Evolutionary conservation across 805 yeast genomes (phyloP).

Genomic region (Candida boidinii): DNA sequence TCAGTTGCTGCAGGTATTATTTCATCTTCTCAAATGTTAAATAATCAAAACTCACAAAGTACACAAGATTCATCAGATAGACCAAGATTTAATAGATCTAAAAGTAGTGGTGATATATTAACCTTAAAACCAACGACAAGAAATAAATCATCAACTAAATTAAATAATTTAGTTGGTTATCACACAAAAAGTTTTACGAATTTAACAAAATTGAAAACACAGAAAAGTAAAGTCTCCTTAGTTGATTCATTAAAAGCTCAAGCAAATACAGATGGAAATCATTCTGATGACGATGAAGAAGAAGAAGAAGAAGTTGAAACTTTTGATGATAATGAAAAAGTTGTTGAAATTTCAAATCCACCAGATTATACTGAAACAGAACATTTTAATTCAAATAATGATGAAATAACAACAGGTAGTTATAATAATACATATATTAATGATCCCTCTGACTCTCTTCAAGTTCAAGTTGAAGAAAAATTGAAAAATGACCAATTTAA

Average conservation of each 20-base stretch:
- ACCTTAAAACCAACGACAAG: not conserved
- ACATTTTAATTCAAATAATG: no score
- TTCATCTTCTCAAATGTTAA: no score
- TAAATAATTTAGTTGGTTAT: conserved; percentile 4
- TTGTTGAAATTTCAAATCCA: conserved; percentile 9
- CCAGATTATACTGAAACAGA: not conserved
- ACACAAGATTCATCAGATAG: no score
- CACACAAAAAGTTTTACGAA: conserved; percentile 19
- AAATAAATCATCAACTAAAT: conserved; percentile 11
- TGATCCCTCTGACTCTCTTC: no score
- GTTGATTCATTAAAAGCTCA: no score
- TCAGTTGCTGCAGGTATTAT: no score
- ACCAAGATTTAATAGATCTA: conserved; percentile 15
- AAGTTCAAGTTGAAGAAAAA: no score
- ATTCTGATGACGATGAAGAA: conserved; percentile 7
- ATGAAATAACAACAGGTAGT: no score
- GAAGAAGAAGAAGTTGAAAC: conserved; percentile 33
- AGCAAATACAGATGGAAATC: not conserved
- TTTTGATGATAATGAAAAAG: conserved; percentile 28
- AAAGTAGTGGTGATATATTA: conserved; percentile 18
- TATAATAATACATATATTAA: no score
- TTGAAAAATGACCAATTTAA: no score
- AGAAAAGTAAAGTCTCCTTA: conserved; percentile 11
- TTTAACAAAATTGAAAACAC: conserved; percentile 15
- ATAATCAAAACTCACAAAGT: no score